These are phyloP conservation scores for Annulohypoxylon maeteangense DNA, from an alignment of 495 filamentous ascomycete species.

Conservation along the genomic window DNA sequence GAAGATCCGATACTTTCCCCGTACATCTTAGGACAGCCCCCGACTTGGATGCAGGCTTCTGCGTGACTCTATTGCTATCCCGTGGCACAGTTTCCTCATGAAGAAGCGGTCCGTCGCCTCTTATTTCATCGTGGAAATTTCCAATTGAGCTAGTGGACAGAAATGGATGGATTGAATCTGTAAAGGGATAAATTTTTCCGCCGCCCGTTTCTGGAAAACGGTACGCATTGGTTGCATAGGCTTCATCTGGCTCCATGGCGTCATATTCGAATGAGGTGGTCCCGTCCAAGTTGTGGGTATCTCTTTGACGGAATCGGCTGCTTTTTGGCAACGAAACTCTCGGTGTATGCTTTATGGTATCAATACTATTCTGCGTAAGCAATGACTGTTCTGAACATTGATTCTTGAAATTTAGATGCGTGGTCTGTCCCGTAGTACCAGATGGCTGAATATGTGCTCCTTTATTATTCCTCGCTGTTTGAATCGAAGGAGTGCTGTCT, in stretches of 20 bases:
- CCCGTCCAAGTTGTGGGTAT: constrained; percentile 20
- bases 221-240: neutral
- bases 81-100: neutral
- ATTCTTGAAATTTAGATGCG: neutral
- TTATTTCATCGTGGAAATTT: neutral
- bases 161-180: constrained; percentile 9
- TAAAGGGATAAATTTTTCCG: neutral
- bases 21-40: constrained; percentile 2
- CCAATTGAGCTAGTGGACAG: constrained; percentile 3
- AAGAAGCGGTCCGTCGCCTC: neutral
- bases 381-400: constrained; percentile 10
- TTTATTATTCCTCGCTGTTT: constrained; percentile 1
- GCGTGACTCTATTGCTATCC: neutral
- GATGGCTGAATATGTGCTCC: neutral
- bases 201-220: neutral
- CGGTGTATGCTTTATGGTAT: neutral
- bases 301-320: constrained; percentile 11
- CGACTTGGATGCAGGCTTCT: constrained; percentile 1
- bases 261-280: constrained; percentile 9
- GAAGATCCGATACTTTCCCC: constrained; percentile 44
- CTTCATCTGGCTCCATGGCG: neutral
- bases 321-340: constrained; percentile 2
- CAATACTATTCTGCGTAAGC: neutral
- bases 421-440: neutral
- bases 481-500: constrained; percentile 1